These are phyloP conservation scores for Pascua sp. DNA, from an alignment of 1,284 basidiomycete species.

Conservation along the genomic window DNA sequence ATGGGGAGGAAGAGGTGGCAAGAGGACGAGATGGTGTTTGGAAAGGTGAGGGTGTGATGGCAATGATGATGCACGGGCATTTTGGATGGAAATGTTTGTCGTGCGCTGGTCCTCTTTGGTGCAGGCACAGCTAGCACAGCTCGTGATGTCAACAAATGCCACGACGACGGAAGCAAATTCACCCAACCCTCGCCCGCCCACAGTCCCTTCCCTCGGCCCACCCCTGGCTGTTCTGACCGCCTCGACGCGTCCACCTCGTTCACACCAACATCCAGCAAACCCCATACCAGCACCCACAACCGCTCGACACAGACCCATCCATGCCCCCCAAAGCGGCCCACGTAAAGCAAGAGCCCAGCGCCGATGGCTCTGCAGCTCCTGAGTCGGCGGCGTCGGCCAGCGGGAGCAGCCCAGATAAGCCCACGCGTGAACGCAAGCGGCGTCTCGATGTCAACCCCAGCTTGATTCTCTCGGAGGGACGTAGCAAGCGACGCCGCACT, in stretches of 20 bases:
- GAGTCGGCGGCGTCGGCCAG: conserved; percentile 1
- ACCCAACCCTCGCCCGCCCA: not conserved
- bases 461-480: conserved; percentile 19
- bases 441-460: conserved; percentile 21
- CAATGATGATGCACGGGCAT: too few species aligned
- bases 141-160: too few species aligned
- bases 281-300: not conserved
- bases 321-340: conserved; percentile 3
- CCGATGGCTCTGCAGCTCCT: not conserved
- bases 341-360: conserved; percentile 1
- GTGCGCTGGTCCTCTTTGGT: too few species aligned
- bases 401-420: conserved; percentile 10
- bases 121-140: too few species aligned
- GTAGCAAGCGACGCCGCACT: conserved; percentile 19
- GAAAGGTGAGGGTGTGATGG: too few species aligned
- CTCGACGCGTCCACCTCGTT: conserved; percentile 6
- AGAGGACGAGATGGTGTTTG: too few species aligned
- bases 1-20: not conserved
- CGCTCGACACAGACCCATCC: not conserved
- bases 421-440: conserved; percentile 12
- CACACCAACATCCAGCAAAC: not conserved
- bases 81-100: too few species aligned
- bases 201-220: not conserved
- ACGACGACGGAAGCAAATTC: conserved; percentile 1
- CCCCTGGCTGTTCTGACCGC: not conserved